Conservation (phyloP, 495 filamentous ascomycete genomes). For the Staphylotrichum tortipilum region DNA sequence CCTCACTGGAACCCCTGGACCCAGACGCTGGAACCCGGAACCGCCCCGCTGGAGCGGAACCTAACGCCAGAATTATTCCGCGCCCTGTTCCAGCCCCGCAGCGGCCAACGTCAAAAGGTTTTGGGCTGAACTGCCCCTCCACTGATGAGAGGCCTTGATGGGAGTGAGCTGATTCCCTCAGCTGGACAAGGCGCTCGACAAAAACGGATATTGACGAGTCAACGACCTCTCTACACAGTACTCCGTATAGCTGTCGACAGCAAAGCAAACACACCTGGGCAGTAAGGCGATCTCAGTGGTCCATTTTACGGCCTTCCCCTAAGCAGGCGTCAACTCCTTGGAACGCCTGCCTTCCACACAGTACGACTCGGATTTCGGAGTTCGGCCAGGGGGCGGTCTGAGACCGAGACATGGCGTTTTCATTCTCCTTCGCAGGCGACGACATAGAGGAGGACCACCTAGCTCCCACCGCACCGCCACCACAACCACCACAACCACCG, state of each 20-base stretch:
- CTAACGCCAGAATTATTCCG: too few species aligned
- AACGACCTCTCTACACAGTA: too few species aligned
- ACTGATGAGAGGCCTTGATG: too few species aligned
- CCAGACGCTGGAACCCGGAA: background rate
- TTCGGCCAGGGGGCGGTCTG: background rate
- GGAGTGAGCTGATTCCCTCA: too few species aligned
- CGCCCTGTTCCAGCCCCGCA: background rate
- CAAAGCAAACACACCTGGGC: too few species aligned
- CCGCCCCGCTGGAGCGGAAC: background rate
- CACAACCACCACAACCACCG: slow-evolving; percentile 3
- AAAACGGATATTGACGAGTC: too few species aligned
- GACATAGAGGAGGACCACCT: slow-evolving; percentile 65
- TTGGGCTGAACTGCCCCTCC: too few species aligned
- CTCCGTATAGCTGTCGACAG: too few species aligned
- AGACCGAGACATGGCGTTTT: slow-evolving; percentile 49
- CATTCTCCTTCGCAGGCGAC: slow-evolving; percentile 74
- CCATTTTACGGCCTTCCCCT: too few species aligned
- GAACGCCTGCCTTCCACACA: too few species aligned
- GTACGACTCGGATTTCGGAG: background rate
- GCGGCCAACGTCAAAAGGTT: too few species aligned
- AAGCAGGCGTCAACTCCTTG: background rate
- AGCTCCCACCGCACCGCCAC: slow-evolving; percentile 23
- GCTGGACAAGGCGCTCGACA: too few species aligned
- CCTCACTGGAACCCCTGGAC: background rate
- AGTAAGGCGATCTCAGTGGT: background rate